Percentiles rank a stretch among this genome's conserved stretches.
These are phyloP conservation scores for Kwoniella dejecticola DNA, from an alignment of 768 basidiomycete genomes.

Conservation along the genomic window DNA sequence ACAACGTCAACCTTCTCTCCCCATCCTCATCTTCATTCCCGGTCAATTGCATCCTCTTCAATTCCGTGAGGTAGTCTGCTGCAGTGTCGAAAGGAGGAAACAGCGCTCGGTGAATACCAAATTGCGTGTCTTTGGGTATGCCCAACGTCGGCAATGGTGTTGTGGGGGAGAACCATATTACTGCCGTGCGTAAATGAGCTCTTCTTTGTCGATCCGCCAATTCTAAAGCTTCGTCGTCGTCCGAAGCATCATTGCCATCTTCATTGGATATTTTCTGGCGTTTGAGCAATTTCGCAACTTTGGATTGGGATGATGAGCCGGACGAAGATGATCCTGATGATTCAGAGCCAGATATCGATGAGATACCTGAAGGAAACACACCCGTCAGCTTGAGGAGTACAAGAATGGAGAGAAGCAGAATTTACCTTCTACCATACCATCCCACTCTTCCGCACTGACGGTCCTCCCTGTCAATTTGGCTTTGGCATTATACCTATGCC, in stretches of 20 bases:
- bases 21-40: slow-evolving; percentile 30
- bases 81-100: slow-evolving; percentile 61
- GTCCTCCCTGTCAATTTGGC: slow-evolving; percentile 62
- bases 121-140: slow-evolving; percentile 67
- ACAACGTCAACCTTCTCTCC: slow-evolving; percentile 78
- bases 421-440: slow-evolving; percentile 77
- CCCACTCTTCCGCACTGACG: slow-evolving; percentile 72
- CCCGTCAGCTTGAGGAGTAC: neutral
- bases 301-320: slow-evolving; percentile 57
- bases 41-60: slow-evolving; percentile 48
- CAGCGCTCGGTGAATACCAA: slow-evolving; percentile 79
- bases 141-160: slow-evolving; percentile 24
- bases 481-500: slow-evolving; percentile 98
- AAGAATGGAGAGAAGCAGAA: neutral
- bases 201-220: slow-evolving; percentile 53
- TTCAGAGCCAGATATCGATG: slow-evolving; percentile 86
- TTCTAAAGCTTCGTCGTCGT: slow-evolving; percentile 50
- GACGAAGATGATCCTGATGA: slow-evolving; percentile 56
- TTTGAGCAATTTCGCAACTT: slow-evolving; percentile 68
- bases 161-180: slow-evolving; percentile 81
- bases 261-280: slow-evolving; percentile 63
- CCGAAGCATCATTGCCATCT: slow-evolving; percentile 53
- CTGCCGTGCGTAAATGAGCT: slow-evolving; percentile 64
- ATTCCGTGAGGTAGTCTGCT: slow-evolving; percentile 46
- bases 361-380: slow-evolving; percentile 37